These are phyloP conservation scores for Chalciporus sphaerocephalus DNA, from an alignment of 768 basidiomycete genomes.

Conservation along the genomic window DNA sequence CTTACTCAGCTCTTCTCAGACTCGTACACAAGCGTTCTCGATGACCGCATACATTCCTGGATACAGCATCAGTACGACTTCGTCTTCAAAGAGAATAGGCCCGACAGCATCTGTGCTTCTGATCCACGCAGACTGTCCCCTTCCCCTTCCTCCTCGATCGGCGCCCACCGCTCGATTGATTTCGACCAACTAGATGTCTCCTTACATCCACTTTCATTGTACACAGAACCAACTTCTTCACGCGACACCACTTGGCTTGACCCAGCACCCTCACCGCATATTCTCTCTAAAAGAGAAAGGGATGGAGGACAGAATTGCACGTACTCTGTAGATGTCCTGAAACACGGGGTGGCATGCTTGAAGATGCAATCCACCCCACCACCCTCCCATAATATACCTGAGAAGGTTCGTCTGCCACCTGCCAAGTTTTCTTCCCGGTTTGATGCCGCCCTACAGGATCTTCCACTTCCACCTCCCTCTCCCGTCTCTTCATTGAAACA, in stretches of 20 bases:
- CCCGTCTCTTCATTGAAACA: conserved; percentile 17
- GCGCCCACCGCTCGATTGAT: conserved; percentile 19
- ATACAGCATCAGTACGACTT: conserved; percentile 35
- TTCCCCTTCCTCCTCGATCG: conserved; percentile 31
- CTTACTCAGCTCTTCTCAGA: conserved; percentile 28
- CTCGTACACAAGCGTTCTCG: conserved; percentile 17
- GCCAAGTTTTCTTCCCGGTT: neutral
- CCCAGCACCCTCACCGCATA: neutral
- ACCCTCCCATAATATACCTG: neutral
- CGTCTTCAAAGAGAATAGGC: conserved; percentile 24
- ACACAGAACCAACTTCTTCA: neutral
- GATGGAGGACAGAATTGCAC: neutral
- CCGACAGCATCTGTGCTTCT: neutral
- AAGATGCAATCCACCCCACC: neutral
- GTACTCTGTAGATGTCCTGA: neutral
- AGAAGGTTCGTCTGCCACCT: neutral
- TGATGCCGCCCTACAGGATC: neutral
- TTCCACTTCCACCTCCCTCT: neutral
- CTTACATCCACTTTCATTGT: neutral
- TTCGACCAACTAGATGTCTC: conserved; percentile 19
- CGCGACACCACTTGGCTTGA: neutral
- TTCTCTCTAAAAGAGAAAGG: neutral
- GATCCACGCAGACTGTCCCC: conserved; percentile 20
- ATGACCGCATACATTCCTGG: conserved; percentile 32
- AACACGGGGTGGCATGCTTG: neutral